These are phyloP conservation scores for Penicillium sp. DNA, from an alignment of 2,329 filamentous ascomycete genomes.

Conservation along the genomic window DNA sequence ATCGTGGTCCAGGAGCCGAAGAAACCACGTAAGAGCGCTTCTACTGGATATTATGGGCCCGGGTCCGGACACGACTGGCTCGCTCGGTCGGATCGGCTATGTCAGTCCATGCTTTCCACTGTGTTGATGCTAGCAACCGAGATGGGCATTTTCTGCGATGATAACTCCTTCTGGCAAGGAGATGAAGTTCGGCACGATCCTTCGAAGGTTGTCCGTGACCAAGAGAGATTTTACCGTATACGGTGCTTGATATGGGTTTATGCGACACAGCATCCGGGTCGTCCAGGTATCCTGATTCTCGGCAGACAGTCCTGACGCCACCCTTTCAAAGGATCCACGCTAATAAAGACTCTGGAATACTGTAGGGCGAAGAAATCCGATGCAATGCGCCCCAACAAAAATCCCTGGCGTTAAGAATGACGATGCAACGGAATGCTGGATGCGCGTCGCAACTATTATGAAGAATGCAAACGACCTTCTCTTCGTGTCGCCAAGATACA, in stretches of 20 bases:
- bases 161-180: background rate
- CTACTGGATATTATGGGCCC: background rate
- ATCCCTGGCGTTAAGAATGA: constrained; percentile 1
- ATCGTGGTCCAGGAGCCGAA: constrained; percentile 8
- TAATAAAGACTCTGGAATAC: background rate
- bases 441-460: constrained; percentile 76
- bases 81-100: constrained; percentile 11
- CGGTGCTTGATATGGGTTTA: constrained; percentile 12
- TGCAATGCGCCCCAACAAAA: background rate
- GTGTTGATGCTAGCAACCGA: constrained; percentile 8
- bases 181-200: background rate
- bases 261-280: constrained; percentile 9
- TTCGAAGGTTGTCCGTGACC: background rate
- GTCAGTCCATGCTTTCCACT: constrained; percentile 12
- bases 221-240: constrained; percentile 6
- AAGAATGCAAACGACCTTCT: constrained; percentile 71
- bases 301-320: background rate
- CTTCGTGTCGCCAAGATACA: constrained; percentile 70
- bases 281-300: constrained; percentile 4
- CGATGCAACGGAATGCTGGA: constrained; percentile 59
- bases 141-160: constrained; percentile 9
- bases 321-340: background rate
- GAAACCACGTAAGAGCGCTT: background rate
- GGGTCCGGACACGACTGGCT: constrained; percentile 11
- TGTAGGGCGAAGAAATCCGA: background rate